Evolutionary conservation across 2,329 filamentous ascomycete species (phyloP), one percentile per base, ranked within the genome.

Genomic region (Fusarium ramigenum): DNA sequence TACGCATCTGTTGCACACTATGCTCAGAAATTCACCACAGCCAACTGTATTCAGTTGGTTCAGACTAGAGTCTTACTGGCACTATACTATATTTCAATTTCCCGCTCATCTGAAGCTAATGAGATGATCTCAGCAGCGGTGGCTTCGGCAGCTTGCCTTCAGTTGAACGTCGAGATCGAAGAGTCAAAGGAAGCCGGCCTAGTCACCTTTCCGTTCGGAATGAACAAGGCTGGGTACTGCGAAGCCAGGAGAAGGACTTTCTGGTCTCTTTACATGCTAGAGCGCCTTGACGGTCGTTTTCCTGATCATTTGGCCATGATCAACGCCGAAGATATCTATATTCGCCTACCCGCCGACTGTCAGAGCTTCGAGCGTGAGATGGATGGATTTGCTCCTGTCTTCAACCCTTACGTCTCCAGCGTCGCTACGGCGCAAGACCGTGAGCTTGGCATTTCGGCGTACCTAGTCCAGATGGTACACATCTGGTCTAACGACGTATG

Each of bases 241-340:
- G 93, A 95, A 80, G 91, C 91, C 75, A 87, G 90, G 67, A 87
- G 92, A 71, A 86, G 93, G 63, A 93, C 91, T 0, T 92, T 93
- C 77, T 95, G 92, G 92, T 89, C 90, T 34, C 87, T 90, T 58
- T 93, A 91, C 74, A 83, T 93, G 74, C 87, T 93, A 79, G 93
- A 94, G 81, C 88, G 91, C 53, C 88, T 92, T 68, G 90, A 89
- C 53, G 88, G 88, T 19, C 86, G 90, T 67, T 90, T 87, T 59
- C 86, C 87, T 3, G 83, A 85, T 5, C 85, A 86, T 4, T 81
- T 85, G 11, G 88, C 85, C 53, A 86, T 88, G 69, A 86, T 93
- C 66, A 88, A 89, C 53, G 83, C 88, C 9, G 88, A 92, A 69
- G 90, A 93, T 67, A 87, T 93, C 46, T 91, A 92, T 75, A 83